A percentile compares a stretch with the other conserved stretches of the same genome.
Conservation (phyloP, 2,329 filamentous ascomycete species). For the Talaromyces sp. region DNA sequence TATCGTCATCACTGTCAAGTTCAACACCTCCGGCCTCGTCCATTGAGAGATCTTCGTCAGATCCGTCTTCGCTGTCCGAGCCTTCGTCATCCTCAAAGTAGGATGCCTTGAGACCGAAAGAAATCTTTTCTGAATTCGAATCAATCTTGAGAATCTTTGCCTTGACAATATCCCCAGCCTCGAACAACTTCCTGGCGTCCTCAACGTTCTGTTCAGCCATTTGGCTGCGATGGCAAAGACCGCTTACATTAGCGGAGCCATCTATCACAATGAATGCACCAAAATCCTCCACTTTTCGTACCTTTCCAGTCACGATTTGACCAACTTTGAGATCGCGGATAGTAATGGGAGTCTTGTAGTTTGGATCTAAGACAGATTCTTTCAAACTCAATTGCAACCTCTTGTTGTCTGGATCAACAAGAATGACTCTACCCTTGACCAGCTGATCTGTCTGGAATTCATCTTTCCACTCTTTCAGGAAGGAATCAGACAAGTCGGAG, state of each 20-base stretch:
- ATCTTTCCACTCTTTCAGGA: conserved; percentile 93
- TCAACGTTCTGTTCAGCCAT: conserved; percentile 81
- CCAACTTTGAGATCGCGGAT: conserved; percentile 76
- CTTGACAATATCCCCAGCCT: conserved; percentile 89
- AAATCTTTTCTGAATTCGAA: conserved; percentile 71
- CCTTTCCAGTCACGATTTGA: conserved; percentile 81
- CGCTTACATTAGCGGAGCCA: conserved; percentile 82
- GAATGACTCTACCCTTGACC: conserved; percentile 79
- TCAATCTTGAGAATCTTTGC: conserved; percentile 82
- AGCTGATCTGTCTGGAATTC: conserved; percentile 85
- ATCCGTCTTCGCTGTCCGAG: conserved; percentile 43
- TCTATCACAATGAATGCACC: conserved; percentile 93
- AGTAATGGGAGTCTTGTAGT: conserved; percentile 71
- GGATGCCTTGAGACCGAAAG: conserved; percentile 87
- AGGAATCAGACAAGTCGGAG: conserved; percentile 84
- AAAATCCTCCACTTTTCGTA: conserved; percentile 91
- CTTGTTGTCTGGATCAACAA: conserved; percentile 65
- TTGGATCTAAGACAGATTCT: conserved; percentile 74
- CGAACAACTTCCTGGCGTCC: conserved; percentile 86
- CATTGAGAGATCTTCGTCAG: conserved; percentile 41
- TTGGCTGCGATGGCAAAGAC: conserved; percentile 86
- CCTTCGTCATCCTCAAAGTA: conserved; percentile 67
- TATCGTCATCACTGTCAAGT: conserved; percentile 38
- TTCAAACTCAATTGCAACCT: conserved; percentile 87
- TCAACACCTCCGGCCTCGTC: conserved; percentile 27